These are phyloP conservation scores for Penicillium decumbens DNA, from an alignment of 2,329 filamentous ascomycete species.

Conservation along the genomic window DNA sequence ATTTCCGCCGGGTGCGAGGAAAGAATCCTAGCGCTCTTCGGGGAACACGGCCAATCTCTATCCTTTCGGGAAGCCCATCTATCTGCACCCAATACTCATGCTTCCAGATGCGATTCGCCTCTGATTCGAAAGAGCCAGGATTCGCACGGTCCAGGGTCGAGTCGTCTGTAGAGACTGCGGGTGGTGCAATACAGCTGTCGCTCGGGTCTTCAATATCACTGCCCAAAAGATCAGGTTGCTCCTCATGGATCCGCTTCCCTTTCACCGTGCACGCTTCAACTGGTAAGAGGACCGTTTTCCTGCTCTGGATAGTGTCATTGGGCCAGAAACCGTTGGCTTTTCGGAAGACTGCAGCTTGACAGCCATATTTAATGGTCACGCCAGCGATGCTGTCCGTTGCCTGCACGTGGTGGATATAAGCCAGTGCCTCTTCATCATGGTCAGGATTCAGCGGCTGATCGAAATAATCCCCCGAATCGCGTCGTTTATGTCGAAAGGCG, in stretches of 20 bases:
- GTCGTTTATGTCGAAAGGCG: constrained; percentile 42
- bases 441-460: constrained; percentile 39
- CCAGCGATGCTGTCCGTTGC: constrained; percentile 84
- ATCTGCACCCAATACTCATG: constrained; percentile 87
- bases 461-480: constrained; percentile 40
- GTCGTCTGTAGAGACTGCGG: constrained; percentile 4
- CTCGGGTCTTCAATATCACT: constrained; percentile 29
- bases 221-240: constrained; percentile 25
- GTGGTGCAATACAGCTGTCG: constrained; percentile 34
- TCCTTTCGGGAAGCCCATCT: constrained; percentile 63
- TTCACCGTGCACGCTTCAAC: constrained; percentile 85
- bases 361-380: constrained; percentile 84
- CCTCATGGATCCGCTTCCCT: constrained; percentile 54
- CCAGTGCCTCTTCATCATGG: constrained; percentile 68
- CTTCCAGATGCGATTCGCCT: constrained; percentile 67
- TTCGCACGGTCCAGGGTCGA: constrained; percentile 1
- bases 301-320: constrained; percentile 80
- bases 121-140: constrained; percentile 34
- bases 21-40: constrained; percentile 83
- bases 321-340: constrained; percentile 94
- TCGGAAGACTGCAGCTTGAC: constrained; percentile 73
- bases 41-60: constrained; percentile 81
- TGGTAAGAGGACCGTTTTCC: constrained; percentile 75
- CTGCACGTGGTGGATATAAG: constrained; percentile 84
- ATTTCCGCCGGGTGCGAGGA: constrained; percentile 85